A percentile compares a stretch with the other conserved stretches of the same genome.
Conservation (phyloP, 2,329 filamentous ascomycete species). For the Fusarium pininemorale region DNA sequence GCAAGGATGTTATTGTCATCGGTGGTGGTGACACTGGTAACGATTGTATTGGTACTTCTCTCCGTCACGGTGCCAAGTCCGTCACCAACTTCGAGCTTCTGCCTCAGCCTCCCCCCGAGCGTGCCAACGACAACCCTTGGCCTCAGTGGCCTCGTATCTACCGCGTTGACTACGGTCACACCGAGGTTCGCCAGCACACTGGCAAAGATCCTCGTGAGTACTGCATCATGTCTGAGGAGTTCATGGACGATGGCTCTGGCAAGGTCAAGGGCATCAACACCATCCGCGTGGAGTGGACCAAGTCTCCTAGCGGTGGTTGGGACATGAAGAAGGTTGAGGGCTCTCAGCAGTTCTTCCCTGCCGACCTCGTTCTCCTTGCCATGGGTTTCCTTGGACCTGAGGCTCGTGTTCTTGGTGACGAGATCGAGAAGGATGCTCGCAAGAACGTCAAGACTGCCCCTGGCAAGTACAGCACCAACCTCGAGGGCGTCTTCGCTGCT, state of each 20-base stretch:
- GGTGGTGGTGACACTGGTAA: conserved; percentile 98
- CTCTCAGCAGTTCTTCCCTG: conserved; percentile 94
- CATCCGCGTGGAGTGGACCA: conserved; percentile 94
- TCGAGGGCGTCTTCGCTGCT: conserved; percentile 89
- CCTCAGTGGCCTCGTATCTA: conserved; percentile 98
- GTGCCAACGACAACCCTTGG: conserved; percentile 95
- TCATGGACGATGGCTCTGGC: conserved; percentile 87
- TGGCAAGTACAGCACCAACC: conserved; percentile 87
- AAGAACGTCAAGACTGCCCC: conserved; percentile 96
- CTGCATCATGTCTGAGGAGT: conserved; percentile 98
- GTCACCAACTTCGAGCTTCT: conserved; percentile 97
- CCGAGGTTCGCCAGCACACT: conserved; percentile 94
- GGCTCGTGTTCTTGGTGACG: conserved; percentile 84
- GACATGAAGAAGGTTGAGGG: conserved; percentile 98
- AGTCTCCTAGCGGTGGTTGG: conserved; percentile 88
- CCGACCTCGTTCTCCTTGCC: conserved; percentile 90
- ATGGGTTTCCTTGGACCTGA: conserved; percentile 98
- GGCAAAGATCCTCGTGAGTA: conserved; percentile 96
- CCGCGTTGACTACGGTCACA: conserved; percentile 97
- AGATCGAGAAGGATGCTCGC: conserved; percentile 88
- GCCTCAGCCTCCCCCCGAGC: conserved; percentile 89
- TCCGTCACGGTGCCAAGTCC: conserved; percentile 93
- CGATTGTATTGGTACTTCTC: conserved; percentile 96
- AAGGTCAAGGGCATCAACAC: conserved; percentile 97
- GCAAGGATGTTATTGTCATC: conserved; percentile 95